These are phyloP conservation scores for Leptomonas seymouri DNA, from an alignment of 208 protist genomes.

Conservation along the genomic window DNA sequence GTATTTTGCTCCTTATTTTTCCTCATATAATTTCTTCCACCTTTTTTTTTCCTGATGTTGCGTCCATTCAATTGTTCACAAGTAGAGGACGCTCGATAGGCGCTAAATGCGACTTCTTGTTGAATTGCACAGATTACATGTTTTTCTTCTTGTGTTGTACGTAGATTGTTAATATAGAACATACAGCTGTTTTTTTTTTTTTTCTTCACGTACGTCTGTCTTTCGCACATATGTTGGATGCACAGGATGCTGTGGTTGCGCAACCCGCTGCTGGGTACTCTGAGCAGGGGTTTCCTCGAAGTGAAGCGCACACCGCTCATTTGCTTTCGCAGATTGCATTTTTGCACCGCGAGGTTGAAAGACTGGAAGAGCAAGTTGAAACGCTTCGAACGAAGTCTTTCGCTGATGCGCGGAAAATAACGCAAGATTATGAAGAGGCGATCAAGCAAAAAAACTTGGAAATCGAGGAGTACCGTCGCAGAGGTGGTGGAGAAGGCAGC, in stretches of 20 bases:
- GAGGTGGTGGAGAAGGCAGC: conserved; percentile 27
- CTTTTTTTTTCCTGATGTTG: conserved; percentile 6
- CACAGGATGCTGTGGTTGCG: background rate
- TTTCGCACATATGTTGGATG: conserved; percentile 7
- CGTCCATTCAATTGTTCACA: too few species aligned
- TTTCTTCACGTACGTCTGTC: conserved; percentile 3
- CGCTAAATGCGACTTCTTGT: too few species aligned
- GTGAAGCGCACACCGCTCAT: conserved; percentile 47
- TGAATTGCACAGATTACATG: too few species aligned
- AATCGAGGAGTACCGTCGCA: conserved; percentile 28
- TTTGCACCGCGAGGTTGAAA: conserved; percentile 83
- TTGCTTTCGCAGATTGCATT: conserved; percentile 75
- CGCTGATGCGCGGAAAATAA: conserved; percentile 30
- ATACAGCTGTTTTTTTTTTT: background rate
- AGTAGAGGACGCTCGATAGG: too few species aligned
- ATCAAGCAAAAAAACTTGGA: conserved; percentile 59
- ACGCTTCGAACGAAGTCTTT: conserved; percentile 34
- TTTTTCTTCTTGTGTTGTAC: too few species aligned
- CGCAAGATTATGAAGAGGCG: conserved; percentile 52
- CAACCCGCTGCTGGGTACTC: background rate
- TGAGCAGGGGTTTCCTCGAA: background rate
- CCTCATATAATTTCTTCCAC: background rate
- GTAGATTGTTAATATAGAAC: background rate
- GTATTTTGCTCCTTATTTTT: too few species aligned
- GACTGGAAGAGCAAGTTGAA: conserved; percentile 57